Evolutionary conservation across 2,329 filamentous ascomycete species (phyloP).

Genomic region (Botryotinia globosa): DNA sequence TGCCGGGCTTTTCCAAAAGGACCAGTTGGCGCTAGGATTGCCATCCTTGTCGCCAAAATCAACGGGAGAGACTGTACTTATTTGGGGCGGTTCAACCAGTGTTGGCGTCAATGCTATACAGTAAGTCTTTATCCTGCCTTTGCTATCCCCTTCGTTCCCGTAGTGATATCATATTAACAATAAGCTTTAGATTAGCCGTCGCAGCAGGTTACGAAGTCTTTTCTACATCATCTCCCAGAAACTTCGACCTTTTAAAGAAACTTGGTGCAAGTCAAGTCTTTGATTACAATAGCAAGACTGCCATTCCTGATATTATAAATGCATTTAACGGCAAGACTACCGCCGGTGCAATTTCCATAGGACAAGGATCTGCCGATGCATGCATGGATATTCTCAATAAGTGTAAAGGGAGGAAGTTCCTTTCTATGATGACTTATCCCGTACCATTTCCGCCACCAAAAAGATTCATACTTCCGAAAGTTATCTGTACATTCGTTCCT

Average conservation of each 20-base stretch:
- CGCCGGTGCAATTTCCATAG: slow-evolving; percentile 34
- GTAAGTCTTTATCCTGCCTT: background rate
- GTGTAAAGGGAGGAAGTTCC: slow-evolving; percentile 6
- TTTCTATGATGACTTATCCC: slow-evolving; percentile 10
- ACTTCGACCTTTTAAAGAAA: slow-evolving; percentile 39
- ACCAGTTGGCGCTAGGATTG: slow-evolving; percentile 28
- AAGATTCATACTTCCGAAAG: slow-evolving; percentile 1
- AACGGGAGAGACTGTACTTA: slow-evolving; percentile 41
- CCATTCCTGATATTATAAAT: slow-evolving; percentile 22
- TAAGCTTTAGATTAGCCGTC: slow-evolving; percentile 36
- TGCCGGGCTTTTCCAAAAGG: slow-evolving; percentile 35
- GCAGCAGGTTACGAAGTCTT: slow-evolving; percentile 45
- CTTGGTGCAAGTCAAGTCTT: slow-evolving; percentile 45
- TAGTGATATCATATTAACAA: background rate
- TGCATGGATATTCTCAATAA: slow-evolving; percentile 15
- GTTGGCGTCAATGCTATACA: slow-evolving; percentile 40
- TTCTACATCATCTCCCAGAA: slow-evolving; percentile 38
- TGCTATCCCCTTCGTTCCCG: background rate
- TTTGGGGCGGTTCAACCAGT: slow-evolving; percentile 32
- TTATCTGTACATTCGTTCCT: background rate
- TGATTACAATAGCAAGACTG: slow-evolving; percentile 39
- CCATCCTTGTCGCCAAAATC: slow-evolving; percentile 31
- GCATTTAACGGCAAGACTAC: slow-evolving; percentile 31
- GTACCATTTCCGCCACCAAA: slow-evolving; percentile 6
- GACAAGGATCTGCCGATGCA: slow-evolving; percentile 1